Evolutionary conservation across 148 eudicot species (phyloP).

Genomic region (Persicaria tinctoria): DNA sequence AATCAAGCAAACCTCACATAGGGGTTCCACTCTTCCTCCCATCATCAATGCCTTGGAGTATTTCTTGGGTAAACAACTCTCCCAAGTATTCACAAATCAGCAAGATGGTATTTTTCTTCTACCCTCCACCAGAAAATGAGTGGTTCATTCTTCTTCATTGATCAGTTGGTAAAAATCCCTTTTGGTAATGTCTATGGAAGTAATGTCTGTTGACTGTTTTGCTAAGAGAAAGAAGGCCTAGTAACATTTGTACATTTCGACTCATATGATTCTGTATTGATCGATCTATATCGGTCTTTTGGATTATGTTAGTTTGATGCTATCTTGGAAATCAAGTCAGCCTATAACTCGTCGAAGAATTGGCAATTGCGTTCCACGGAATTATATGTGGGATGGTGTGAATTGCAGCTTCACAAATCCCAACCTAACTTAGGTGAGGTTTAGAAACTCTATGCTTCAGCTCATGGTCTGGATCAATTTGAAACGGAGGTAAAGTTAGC

Average conservation of each 20-base stretch:
- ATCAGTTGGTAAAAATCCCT: too few species aligned
- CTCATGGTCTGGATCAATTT: conserved; percentile 28
- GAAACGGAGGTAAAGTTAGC: conserved; percentile 27
- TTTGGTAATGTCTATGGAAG: too few species aligned
- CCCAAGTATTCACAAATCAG: conserved; percentile 11
- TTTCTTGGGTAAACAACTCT: conserved; percentile 12
- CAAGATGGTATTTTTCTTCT: conserved; percentile 13
- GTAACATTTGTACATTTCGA: too few species aligned
- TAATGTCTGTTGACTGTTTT: too few species aligned
- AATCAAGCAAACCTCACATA: neutral
- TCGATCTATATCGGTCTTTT: neutral
- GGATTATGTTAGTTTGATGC: conserved; percentile 22
- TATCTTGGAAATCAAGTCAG: conserved; percentile 25
- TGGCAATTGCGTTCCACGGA: conserved; percentile 44
- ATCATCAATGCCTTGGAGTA: conserved; percentile 27
- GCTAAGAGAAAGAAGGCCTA: too few species aligned
- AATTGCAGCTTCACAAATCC: too few species aligned
- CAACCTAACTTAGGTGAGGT: too few species aligned
- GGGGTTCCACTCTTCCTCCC: conserved; percentile 25
- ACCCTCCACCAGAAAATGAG: too few species aligned
- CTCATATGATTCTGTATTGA: too few species aligned
- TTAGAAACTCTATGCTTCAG: conserved; percentile 16
- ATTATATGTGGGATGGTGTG: conserved; percentile 20
- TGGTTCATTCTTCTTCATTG: too few species aligned
- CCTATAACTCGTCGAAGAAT: conserved; percentile 20